These are phyloP conservation scores for Eucalyptus grandis DNA, from an alignment of 345 rosid species.

Conservation along the genomic window DNA sequence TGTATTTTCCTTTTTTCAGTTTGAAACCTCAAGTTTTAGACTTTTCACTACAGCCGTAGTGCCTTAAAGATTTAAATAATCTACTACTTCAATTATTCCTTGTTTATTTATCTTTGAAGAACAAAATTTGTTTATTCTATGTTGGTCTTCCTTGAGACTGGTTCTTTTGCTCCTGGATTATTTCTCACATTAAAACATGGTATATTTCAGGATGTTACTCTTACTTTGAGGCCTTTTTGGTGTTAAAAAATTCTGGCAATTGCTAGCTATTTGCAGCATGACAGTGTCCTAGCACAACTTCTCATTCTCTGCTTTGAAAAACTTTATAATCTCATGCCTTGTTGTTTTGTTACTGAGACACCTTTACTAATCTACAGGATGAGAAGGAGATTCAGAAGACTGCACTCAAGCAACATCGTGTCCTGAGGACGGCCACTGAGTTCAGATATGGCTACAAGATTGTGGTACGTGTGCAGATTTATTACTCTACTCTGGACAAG, in stretches of 20 bases:
- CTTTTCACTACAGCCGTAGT: neutral
- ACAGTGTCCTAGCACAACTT: neutral
- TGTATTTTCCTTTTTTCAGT: neutral
- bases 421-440: conserved; percentile 51
- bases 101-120: neutral
- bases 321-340: neutral
- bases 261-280: neutral
- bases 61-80: neutral
- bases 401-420: conserved; percentile 69
- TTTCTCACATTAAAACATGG: neutral
- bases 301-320: neutral
- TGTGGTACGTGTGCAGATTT: conserved; percentile 33
- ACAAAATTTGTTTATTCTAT: neutral
- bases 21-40: neutral
- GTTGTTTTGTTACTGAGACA: neutral
- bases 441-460: conserved; percentile 98
- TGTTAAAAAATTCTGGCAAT: neutral
- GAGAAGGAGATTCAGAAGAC: conserved; percentile 91
- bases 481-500: neutral
- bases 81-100: neutral
- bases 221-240: neutral
- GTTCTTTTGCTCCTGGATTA: neutral
- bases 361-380: conserved; percentile 31
- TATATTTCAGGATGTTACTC: neutral
- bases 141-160: neutral